Evolutionary conservation across 495 filamentous ascomycete genomes (phyloP), one percentile per base, ranked within the genome.

Genomic region (Alectoria sarmentosa): DNA sequence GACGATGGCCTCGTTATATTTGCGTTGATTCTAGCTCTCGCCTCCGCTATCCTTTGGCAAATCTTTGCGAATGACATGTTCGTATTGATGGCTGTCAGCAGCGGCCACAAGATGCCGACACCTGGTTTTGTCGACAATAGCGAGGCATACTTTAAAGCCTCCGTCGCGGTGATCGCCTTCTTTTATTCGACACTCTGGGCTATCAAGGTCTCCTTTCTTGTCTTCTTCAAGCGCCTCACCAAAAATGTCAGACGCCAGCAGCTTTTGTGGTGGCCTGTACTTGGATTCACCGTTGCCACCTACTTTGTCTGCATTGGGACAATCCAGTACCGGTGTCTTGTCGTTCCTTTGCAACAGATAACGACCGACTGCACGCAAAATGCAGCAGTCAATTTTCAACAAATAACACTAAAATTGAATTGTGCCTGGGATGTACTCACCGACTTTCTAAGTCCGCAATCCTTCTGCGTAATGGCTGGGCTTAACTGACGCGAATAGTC

Each of bases 211-310:
- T 65, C 72, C 0, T 72, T 73, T 39, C 38, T 74, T 19, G 21
- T 74, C 10, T 75, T 76, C 66, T 76, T 76, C 66, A 49, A 63
- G 32, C 41, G 72, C 4, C 66, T 76, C 1, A 66, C 61, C 26
- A 26, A n/a, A 5, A 64, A 66, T 36, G 57, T 74, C 11, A 59
- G 65, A 28, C 14, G 42, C 3, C 66, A 70, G 26, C 54, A 63
- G 30, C 30, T 42, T 8, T 26, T 67, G 28, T 68, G 67, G 66
- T 76, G 71, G 69, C 34, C 55, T 26, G 44, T 69, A 15, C 32
- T 73, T 4, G 37, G 44, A 23, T 63, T 72, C 15, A 64, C 60
- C 3, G 14, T 69, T 4, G 66, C 62, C 21, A 58, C 62, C 4
- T 76, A 65, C 49, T 30, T 69, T 44, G 48, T 64, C 11, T 67